phyloP scores from a whole-genome alignment of 2,329 filamentous ascomycete species.

The Hansfordia pulvinata region DNA sequence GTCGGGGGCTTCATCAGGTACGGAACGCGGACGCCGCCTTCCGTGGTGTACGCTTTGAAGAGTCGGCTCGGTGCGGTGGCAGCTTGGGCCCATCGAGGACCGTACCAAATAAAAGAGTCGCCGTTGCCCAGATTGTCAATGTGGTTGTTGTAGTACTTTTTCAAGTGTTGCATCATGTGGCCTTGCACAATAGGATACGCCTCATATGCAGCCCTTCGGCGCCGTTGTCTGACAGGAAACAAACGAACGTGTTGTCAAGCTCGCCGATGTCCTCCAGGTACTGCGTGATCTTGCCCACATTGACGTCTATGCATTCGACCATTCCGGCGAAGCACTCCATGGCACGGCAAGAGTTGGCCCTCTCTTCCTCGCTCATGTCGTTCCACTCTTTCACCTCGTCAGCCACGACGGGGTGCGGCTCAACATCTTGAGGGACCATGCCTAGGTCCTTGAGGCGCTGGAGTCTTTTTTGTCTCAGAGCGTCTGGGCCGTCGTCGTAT shows the following conservation, averaged over 20 bases:
- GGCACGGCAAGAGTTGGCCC: conserved; percentile 30
- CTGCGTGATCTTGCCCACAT: conserved; percentile 43
- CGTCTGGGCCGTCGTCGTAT: conserved; percentile 47
- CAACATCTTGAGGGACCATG: conserved; percentile 34
- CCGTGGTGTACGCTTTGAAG: conserved; percentile 28
- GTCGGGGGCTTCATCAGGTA: conserved; percentile 31
- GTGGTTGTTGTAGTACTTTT: conserved; percentile 43
- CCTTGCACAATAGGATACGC: conserved; percentile 41
- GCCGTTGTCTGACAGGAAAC: conserved; percentile 51
- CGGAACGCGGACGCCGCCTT: conserved; percentile 37
- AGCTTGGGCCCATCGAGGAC: conserved; percentile 35
- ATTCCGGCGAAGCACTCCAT: conserved; percentile 53
- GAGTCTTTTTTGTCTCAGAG: conserved; percentile 36
- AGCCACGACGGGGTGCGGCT: conserved; percentile 34
- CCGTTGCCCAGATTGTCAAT: conserved; percentile 44
- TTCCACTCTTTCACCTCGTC: conserved; percentile 33
- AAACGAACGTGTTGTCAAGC: conserved; percentile 49
- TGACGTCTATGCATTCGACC: conserved; percentile 47
- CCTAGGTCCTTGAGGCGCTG: conserved; percentile 42
- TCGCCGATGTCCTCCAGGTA: conserved; percentile 42
- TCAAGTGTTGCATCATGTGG: conserved; percentile 34
- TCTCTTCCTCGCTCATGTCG: conserved; percentile 29
- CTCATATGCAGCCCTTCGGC: conserved; percentile 46
- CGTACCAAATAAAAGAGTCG: conserved; percentile 47
- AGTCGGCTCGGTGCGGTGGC: conserved; percentile 21